Evolutionary conservation across 305 asterid species (phyloP).

Genomic region (Caryopteris hybrid): DNA sequence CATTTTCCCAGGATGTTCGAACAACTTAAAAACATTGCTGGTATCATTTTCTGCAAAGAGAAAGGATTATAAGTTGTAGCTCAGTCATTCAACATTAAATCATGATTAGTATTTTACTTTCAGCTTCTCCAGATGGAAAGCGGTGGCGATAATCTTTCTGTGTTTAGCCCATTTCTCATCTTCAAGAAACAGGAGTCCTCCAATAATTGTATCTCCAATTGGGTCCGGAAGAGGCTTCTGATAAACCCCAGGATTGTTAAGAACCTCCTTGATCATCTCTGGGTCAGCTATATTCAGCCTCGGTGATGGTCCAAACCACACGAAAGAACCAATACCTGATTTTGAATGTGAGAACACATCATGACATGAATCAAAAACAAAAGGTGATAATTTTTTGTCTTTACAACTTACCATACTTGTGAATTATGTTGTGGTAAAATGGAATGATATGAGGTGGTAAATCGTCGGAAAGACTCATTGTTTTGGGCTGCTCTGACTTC

Average conservation of each 20-base stretch:
- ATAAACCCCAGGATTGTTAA: constrained; percentile 20
- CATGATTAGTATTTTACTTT: constrained; percentile 12
- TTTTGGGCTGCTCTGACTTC: constrained; percentile 8
- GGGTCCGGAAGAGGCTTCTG: constrained; percentile 32
- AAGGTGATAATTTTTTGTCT: neutral
- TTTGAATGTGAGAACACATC: no score
- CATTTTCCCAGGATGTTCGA: constrained; percentile 34
- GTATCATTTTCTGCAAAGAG: constrained; percentile 30
- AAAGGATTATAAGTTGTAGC: no score
- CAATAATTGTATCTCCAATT: constrained; percentile 9
- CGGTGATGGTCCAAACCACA: constrained; percentile 43
- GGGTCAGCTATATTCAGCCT: constrained; percentile 31
- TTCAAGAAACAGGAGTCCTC: constrained; percentile 31
- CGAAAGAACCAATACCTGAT: constrained; percentile 33
- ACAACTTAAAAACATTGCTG: constrained; percentile 29
- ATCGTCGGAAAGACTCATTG: constrained; percentile 20
- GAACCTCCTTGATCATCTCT: constrained; percentile 32
- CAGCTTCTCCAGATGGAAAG: constrained; percentile 18
- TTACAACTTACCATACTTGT: constrained; percentile 12
- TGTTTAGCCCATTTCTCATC: constrained; percentile 34
- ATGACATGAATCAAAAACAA: no score
- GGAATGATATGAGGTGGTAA: constrained; percentile 13
- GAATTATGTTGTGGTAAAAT: constrained; percentile 7
- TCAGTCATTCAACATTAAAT: no score
- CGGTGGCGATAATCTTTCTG: constrained; percentile 27